phyloP scores from a whole-genome alignment of 345 rosid genomes.

The Angophora floribunda region DNA sequence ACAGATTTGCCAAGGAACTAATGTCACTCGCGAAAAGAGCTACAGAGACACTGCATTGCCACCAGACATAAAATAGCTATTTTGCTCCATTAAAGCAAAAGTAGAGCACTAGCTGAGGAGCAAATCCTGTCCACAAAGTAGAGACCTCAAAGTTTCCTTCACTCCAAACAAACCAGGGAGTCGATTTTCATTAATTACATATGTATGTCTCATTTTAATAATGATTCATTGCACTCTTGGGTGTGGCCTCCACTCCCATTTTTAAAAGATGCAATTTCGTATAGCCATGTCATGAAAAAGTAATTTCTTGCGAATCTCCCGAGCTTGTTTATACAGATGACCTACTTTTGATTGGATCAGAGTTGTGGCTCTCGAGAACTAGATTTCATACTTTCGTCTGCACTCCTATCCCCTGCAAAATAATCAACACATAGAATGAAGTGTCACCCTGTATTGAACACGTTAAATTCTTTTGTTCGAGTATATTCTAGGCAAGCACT shows the following conservation, averaged over 20 bases:
- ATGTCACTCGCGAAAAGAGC: background rate
- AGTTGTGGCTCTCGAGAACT: background rate
- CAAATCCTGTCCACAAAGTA: background rate
- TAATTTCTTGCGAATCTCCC: background rate
- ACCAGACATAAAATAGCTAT: background rate
- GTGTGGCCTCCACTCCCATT: background rate
- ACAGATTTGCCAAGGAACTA: background rate
- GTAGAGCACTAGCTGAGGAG: background rate
- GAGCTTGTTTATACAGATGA: background rate
- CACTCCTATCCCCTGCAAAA: background rate
- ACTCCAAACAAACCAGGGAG: background rate
- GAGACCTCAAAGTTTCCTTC: background rate
- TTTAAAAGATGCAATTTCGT: background rate
- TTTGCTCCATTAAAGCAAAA: background rate
- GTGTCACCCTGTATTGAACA: background rate
- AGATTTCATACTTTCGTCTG: background rate
- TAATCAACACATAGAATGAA: background rate
- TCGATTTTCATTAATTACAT: background rate
- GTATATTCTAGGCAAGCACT: background rate
- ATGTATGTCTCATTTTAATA: background rate
- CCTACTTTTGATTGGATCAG: background rate
- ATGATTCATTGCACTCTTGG: background rate
- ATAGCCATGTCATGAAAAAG: background rate
- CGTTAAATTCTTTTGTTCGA: background rate
- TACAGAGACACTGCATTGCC: background rate